A percentile compares a stretch with the other conserved stretches of the same genome.
These are phyloP conservation scores for Mycosphaerelloides madeirae DNA, from an alignment of 2,329 filamentous ascomycete genomes.

Conservation along the genomic window DNA sequence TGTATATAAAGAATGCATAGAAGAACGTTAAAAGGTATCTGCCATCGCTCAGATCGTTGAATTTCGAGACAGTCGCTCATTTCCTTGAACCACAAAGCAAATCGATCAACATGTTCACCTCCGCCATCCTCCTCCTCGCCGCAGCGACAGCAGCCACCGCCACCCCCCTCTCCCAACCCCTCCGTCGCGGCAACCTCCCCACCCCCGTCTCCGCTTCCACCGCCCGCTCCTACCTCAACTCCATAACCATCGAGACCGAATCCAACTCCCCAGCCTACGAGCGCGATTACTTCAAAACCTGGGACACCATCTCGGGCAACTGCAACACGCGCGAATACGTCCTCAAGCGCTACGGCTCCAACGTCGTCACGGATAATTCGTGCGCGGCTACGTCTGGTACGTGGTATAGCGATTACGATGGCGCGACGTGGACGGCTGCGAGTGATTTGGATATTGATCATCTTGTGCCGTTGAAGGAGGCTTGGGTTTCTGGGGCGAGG, in stretches of 20 bases:
- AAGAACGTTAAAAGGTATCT: not conserved
- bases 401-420: conserved; percentile 72
- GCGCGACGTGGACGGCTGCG: conserved; percentile 62
- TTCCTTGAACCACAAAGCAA: too few species aligned
- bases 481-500: conserved; percentile 57
- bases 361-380: conserved; percentile 53
- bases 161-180: conserved; percentile 16
- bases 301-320: conserved; percentile 59
- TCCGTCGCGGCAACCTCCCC: conserved; percentile 26
- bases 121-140: conserved; percentile 17
- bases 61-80: too few species aligned
- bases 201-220: conserved; percentile 28
- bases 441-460: conserved; percentile 78
- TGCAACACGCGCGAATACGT: conserved; percentile 59
- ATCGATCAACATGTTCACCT: conserved; percentile 18
- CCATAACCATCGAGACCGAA: conserved; percentile 24
- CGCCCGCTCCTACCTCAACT: conserved; percentile 25
- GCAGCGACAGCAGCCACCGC: conserved; percentile 12
- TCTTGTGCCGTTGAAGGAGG: conserved; percentile 63
- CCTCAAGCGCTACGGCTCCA: conserved; percentile 66
- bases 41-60: too few species aligned
- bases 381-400: conserved; percentile 62
- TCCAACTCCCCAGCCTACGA: conserved; percentile 48
- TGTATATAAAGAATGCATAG: conserved; percentile 1
- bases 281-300: conserved; percentile 66